Conservation (phyloP, 169 alveolate genomes). For the Cryptosporidium andersoni region DNA sequence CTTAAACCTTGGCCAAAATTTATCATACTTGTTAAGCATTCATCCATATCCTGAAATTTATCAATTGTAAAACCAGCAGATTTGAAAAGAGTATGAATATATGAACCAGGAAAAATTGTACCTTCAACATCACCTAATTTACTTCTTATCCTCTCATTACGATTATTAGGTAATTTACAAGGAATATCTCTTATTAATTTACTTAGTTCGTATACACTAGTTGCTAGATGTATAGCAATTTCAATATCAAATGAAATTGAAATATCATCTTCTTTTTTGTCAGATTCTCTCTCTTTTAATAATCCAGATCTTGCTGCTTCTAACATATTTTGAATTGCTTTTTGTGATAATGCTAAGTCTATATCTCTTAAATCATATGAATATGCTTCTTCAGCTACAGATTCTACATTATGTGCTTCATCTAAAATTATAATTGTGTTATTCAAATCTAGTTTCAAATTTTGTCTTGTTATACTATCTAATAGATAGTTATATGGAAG, state of each 20-base stretch:
- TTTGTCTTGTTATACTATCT: conserved; percentile 82
- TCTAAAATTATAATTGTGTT: conserved; percentile 89
- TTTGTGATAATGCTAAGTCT: conserved; percentile 75
- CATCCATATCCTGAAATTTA: conserved; percentile 58
- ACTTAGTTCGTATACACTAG: conserved; percentile 44
- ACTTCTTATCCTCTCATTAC: conserved; percentile 1
- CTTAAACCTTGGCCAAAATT: conserved; percentile 48
- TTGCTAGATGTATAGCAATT: conserved; percentile 42
- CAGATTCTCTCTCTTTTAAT: conserved; percentile 16
- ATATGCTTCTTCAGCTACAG: conserved; percentile 87
- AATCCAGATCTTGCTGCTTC: conserved; percentile 53
- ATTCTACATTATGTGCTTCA: conserved; percentile 93
- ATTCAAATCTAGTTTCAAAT: conserved; percentile 80
- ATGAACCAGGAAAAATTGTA: conserved; percentile 29
- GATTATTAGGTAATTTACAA: conserved; percentile 11
- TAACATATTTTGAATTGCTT: conserved; percentile 68
- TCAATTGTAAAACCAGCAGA: conserved; percentile 60
- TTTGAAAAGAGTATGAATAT: conserved; percentile 45
- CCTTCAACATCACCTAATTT: conserved; percentile 50
- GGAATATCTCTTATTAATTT: conserved; percentile 25
- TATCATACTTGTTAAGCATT: conserved; percentile 58
- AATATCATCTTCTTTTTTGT: conserved; percentile 21
- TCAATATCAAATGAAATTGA: conserved; percentile 69
- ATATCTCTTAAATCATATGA: conserved; percentile 78
- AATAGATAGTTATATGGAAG: conserved; percentile 92